Conservation (phyloP, 495 filamentous ascomycete species). For the Aspergillus sclerotiicarbonarius region DNA sequence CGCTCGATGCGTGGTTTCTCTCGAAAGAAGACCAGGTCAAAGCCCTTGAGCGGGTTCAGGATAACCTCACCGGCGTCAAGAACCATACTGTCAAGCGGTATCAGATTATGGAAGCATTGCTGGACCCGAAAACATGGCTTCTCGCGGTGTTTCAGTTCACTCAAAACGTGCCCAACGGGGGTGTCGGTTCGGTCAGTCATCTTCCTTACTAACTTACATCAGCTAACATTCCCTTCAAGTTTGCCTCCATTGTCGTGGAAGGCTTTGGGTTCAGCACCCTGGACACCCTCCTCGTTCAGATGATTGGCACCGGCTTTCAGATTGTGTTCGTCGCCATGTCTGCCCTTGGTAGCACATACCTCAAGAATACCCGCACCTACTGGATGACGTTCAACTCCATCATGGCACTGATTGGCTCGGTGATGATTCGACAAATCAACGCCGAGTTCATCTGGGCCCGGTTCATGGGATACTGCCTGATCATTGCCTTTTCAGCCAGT, state of each 20-base stretch:
- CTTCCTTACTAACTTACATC: background rate
- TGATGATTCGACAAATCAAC: constrained; percentile 7
- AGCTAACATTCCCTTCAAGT: background rate
- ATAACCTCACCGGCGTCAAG: constrained; percentile 57
- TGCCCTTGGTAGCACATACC: constrained; percentile 9
- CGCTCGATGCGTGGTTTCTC: constrained; percentile 54
- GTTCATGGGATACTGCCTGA: constrained; percentile 13
- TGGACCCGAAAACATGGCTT: constrained; percentile 33
- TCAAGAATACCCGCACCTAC: constrained; percentile 13
- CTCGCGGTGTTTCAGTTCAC: constrained; percentile 22
- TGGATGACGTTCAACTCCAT: constrained; percentile 10
- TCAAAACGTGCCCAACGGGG: constrained; percentile 11
- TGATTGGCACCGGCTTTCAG: constrained; percentile 5
- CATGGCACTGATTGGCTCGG: constrained; percentile 4
- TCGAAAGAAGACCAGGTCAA: constrained; percentile 47
- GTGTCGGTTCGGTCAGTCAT: constrained; percentile 2
- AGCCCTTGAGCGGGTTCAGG: constrained; percentile 31
- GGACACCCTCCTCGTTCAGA: constrained; percentile 12
- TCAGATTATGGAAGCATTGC: constrained; percentile 30
- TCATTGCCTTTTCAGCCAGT: constrained; percentile 4
- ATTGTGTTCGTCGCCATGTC: constrained; percentile 8
- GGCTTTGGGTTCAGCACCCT: constrained; percentile 15
- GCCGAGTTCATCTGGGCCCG: constrained; percentile 10
- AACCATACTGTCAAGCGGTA: constrained; percentile 40
- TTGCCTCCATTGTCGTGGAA: constrained; percentile 12